A percentile compares a stretch with the other conserved stretches of the same genome.
phyloP scores from a whole-genome alignment of 129 eudicot species.

The Tagetes erecta region DNA sequence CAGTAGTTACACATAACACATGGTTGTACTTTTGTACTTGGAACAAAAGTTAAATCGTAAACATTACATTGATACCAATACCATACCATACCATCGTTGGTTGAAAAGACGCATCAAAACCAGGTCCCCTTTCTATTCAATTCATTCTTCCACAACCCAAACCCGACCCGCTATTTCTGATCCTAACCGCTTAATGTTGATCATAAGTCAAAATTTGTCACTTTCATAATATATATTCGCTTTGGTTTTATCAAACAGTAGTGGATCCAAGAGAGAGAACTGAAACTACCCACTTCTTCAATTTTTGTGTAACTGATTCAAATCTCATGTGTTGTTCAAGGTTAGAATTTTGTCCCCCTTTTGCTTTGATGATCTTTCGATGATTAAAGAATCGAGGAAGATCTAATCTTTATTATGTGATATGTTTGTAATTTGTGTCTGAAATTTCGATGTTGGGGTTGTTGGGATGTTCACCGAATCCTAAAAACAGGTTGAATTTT shows the following conservation, averaged over 20 bases:
- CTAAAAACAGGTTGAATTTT: neutral
- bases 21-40: neutral
- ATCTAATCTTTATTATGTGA: neutral
- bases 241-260: slow-evolving; percentile 9
- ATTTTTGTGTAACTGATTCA: slow-evolving; percentile 13
- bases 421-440: slow-evolving; percentile 2
- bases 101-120: slow-evolving; percentile 45
- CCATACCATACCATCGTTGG: slow-evolving; percentile 21
- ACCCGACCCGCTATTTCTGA: slow-evolving; percentile 16
- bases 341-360: slow-evolving; percentile 14
- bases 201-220: slow-evolving; percentile 21
- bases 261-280: slow-evolving; percentile 14
- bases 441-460: slow-evolving; percentile 9
- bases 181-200: slow-evolving; percentile 33
- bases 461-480: neutral
- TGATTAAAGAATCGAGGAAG: neutral
- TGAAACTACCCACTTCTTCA: slow-evolving; percentile 18
- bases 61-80: neutral
- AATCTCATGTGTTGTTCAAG: slow-evolving; percentile 28
- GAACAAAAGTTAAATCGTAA: neutral
- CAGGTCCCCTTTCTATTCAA: slow-evolving; percentile 14
- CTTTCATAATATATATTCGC: slow-evolving; percentile 16
- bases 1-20: neutral
- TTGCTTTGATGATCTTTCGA: neutral
- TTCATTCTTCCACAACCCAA: neutral